phyloP scores from a whole-genome alignment of 2,329 filamentous ascomycete genomes.

The Tolypocladium inflatum region DNA sequence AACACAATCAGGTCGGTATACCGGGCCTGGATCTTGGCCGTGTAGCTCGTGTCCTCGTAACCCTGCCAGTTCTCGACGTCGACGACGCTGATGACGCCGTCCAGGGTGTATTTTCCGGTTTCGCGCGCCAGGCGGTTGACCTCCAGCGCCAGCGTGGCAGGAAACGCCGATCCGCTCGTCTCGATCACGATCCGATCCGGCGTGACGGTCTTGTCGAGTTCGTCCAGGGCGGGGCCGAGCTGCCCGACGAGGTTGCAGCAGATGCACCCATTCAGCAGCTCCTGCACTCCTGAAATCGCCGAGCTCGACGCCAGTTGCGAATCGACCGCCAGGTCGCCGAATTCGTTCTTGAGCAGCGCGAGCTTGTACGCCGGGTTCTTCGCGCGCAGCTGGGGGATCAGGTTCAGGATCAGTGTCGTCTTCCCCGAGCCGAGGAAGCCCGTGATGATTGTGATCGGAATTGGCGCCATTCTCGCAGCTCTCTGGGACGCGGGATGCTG shows the following conservation, averaged over 20 bases:
- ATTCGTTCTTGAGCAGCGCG: conserved; percentile 95
- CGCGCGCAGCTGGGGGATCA: conserved; percentile 80
- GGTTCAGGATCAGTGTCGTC: conserved; percentile 89
- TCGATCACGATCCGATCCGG: conserved; percentile 91
- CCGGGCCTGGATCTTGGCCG: conserved; percentile 75
- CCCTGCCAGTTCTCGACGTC: conserved; percentile 94
- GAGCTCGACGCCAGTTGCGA: conserved; percentile 77
- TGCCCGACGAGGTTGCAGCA: conserved; percentile 98
- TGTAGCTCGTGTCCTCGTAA: conserved; percentile 85
- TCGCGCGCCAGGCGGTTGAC: conserved; percentile 71
- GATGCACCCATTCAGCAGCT: conserved; percentile 94
- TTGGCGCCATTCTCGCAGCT: conserved; percentile 47
- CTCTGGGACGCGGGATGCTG: background rate
- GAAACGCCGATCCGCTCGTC: conserved; percentile 81
- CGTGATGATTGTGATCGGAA: conserved; percentile 89
- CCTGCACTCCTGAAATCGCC: conserved; percentile 80
- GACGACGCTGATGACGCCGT: conserved; percentile 82
- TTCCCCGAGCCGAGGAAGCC: conserved; percentile 95
- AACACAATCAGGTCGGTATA: conserved; percentile 88
- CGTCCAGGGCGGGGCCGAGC: conserved; percentile 67
- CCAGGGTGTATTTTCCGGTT: conserved; percentile 60
- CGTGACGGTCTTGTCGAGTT: conserved; percentile 48
- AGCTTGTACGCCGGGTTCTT: conserved; percentile 69
- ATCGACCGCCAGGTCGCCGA: conserved; percentile 89
- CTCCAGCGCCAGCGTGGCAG: conserved; percentile 83